A percentile compares a stretch with the other conserved stretches of the same genome.
These are phyloP conservation scores for Paspalum vaginatum DNA, from an alignment of 176 grass and related monocot genomes.

Conservation along the genomic window DNA sequence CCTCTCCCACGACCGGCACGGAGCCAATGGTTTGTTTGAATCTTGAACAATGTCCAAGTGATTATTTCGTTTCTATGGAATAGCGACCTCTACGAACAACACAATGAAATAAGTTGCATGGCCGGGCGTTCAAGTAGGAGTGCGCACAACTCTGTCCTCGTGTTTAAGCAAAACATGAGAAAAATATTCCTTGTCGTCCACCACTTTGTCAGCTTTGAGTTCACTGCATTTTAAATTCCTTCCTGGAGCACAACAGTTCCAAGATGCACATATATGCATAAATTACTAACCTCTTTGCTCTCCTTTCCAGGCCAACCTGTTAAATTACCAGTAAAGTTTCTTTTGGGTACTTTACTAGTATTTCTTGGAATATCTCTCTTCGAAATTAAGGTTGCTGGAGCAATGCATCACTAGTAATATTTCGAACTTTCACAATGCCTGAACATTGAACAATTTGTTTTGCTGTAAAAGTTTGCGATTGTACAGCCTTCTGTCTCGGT, in stretches of 20 bases:
- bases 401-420: background rate
- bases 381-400: background rate
- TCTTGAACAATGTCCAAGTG: background rate
- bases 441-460: too few relatives aligned
- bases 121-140: background rate
- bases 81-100: background rate
- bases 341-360: slow-evolving; percentile 24
- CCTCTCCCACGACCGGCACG: background rate
- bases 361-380: slow-evolving; percentile 22
- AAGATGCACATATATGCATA: slow-evolving; percentile 31
- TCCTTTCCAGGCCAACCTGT: slow-evolving; percentile 41
- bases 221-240: slow-evolving; percentile 32
- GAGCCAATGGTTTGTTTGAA: background rate
- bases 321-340: slow-evolving; percentile 32
- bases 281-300: slow-evolving; percentile 10
- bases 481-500: background rate
- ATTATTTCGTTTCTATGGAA: background rate
- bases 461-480: background rate
- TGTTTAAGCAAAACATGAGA: slow-evolving; percentile 40
- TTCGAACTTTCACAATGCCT: background rate
- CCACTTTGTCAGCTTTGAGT: slow-evolving; percentile 45
- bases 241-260: slow-evolving; percentile 52
- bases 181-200: slow-evolving; percentile 38
- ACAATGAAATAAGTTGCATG: background rate
- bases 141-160: slow-evolving; percentile 5